These are phyloP conservation scores for Incumbomyces lentus DNA, from an alignment of 2,329 filamentous ascomycete species.

Conservation along the genomic window DNA sequence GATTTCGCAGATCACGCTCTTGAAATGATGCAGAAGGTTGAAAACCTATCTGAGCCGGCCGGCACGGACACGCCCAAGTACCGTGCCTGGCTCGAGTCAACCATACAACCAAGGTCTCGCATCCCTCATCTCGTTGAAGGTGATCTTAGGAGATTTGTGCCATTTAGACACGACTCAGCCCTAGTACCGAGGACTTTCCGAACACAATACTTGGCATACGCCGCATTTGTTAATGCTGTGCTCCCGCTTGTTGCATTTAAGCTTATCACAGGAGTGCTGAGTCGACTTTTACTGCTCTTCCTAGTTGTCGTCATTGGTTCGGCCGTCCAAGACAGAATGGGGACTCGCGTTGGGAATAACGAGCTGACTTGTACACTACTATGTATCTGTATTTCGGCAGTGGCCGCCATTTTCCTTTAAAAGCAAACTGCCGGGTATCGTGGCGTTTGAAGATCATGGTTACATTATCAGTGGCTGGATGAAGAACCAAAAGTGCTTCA, in stretches of 20 bases:
- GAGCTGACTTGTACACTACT: conserved; percentile 7
- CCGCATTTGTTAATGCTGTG: conserved; percentile 27
- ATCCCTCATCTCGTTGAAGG: background rate
- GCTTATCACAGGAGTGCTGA: conserved; percentile 15
- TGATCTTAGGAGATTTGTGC: conserved; percentile 7
- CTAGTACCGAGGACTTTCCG: conserved; percentile 32
- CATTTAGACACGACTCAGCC: conserved; percentile 24
- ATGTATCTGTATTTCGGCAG: conserved; percentile 6
- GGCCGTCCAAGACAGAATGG: conserved; percentile 1
- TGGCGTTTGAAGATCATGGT: too few species aligned
- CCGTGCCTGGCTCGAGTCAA: conserved; percentile 10
- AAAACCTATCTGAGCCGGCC: conserved; percentile 9
- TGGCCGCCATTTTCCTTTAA: conserved; percentile 4
- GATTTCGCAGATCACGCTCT: conserved; percentile 20
- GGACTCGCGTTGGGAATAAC: background rate
- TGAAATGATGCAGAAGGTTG: conserved; percentile 18
- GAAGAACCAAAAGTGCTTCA: too few species aligned
- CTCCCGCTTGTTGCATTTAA: conserved; percentile 18
- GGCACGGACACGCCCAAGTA: conserved; percentile 10
- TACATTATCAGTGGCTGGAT: too few species aligned
- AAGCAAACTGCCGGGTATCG: background rate
- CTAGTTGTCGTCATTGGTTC: conserved; percentile 12
- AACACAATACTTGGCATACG: conserved; percentile 36
- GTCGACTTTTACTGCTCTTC: conserved; percentile 16
- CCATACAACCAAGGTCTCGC: background rate